These are phyloP conservation scores for Buxus sempervirens DNA, from an alignment of 164 flowering plant species.

Conservation along the genomic window DNA sequence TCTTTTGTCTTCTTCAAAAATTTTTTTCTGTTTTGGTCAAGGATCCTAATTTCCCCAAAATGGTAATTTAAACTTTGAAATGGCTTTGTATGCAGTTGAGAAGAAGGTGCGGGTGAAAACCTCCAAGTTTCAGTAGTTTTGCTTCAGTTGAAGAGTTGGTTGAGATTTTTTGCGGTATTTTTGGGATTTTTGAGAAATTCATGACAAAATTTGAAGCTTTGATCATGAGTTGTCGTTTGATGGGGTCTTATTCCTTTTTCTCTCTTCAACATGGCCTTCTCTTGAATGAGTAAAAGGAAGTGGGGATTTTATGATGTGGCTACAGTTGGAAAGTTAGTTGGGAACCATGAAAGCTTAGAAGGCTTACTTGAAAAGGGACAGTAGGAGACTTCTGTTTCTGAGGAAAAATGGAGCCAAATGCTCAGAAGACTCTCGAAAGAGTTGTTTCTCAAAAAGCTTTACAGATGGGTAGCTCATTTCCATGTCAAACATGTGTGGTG, in stretches of 20 bases:
- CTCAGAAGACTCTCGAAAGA: constrained; percentile 65
- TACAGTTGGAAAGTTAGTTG: constrained; percentile 12
- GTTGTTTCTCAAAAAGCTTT: constrained; percentile 75
- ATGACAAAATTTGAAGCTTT: no score
- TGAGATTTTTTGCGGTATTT: no score
- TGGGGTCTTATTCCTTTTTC: neutral
- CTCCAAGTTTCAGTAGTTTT: no score
- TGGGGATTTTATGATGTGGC: constrained; percentile 1
- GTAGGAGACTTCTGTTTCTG: neutral
- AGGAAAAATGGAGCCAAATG: constrained; percentile 32
- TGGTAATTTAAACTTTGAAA: no score
- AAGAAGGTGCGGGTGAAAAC: no score
- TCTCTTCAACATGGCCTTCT: neutral
- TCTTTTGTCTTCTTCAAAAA: neutral
- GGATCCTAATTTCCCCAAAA: no score
- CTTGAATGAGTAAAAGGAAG: neutral
- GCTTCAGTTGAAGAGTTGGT: no score
- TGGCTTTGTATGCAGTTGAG: no score
- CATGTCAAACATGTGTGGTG: constrained; percentile 82
- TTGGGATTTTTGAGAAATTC: no score
- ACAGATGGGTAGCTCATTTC: constrained; percentile 76
- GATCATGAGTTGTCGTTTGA: neutral
- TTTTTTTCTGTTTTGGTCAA: no score
- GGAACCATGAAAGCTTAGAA: constrained; percentile 3
- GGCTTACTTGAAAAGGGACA: neutral